phyloP scores from a whole-genome alignment of 2,329 filamentous ascomycete species.

The Beauveria varroae region DNA sequence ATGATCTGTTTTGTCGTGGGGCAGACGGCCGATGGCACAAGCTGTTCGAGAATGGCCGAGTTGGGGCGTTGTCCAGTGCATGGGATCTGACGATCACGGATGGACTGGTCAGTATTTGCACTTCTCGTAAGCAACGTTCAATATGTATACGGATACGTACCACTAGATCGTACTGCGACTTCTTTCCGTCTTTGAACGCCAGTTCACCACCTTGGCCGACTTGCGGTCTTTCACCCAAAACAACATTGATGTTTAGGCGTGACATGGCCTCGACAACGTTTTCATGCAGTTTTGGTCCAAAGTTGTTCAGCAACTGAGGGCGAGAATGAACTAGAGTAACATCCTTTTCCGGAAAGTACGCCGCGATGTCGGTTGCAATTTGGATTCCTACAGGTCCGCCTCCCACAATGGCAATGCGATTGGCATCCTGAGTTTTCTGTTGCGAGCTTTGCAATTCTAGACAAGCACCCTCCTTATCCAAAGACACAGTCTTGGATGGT shows the following conservation, averaged over 20 bases:
- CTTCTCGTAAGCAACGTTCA: background rate
- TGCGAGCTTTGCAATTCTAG: conserved; percentile 18
- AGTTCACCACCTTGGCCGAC: background rate
- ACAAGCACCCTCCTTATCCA: background rate
- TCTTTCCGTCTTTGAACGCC: background rate
- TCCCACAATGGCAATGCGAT: conserved; percentile 19
- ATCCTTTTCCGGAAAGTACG: conserved; percentile 17
- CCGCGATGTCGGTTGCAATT: background rate
- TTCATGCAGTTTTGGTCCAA: background rate
- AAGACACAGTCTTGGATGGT: conserved; percentile 4
- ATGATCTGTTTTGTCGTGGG: background rate
- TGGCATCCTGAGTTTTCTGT: conserved; percentile 15
- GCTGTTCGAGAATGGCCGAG: background rate
- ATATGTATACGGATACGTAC: background rate
- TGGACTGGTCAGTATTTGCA: background rate
- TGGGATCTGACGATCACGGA: background rate
- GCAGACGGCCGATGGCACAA: background rate
- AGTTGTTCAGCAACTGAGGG: background rate
- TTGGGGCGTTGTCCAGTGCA: background rate
- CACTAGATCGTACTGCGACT: background rate
- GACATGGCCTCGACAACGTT: background rate
- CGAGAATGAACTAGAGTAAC: conserved; percentile 18
- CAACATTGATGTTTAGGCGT: background rate
- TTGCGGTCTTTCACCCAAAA: background rate
- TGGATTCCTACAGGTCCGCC: conserved; percentile 17